Conservation (phyloP, 306 rosid genomes). For the Cucurbita moschata region DNA sequence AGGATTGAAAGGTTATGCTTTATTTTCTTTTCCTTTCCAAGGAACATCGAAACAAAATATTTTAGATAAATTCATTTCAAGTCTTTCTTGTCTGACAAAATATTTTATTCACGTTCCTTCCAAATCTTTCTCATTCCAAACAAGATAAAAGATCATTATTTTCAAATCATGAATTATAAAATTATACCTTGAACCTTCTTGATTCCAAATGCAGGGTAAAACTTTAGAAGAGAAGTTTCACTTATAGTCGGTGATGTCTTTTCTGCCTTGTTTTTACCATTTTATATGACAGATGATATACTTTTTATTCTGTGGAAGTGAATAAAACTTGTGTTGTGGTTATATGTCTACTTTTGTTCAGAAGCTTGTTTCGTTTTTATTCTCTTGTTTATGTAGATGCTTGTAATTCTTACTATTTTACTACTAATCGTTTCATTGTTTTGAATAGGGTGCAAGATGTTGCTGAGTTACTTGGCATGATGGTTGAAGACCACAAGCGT, state of each 20-base stretch:
- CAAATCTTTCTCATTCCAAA: neutral
- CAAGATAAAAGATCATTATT: neutral
- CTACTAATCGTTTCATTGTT: neutral
- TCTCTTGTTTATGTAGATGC: neutral
- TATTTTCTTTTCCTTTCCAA: no score
- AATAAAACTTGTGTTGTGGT: neutral
- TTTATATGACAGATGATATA: neutral
- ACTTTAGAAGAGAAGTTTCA: neutral
- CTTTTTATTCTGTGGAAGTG: neutral
- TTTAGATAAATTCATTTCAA: neutral
- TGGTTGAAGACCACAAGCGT: constrained; percentile 85
- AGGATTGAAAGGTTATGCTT: no score
- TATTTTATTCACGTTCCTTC: neutral
- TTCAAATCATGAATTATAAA: neutral
- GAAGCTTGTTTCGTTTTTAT: neutral
- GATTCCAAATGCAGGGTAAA: neutral
- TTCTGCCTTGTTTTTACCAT: neutral
- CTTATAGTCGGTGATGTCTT: neutral
- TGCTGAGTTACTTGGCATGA: constrained; percentile 96
- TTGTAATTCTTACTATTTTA: neutral
- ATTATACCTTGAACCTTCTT: neutral
- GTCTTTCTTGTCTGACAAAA: neutral
- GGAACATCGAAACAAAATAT: no score
- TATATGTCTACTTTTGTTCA: neutral
- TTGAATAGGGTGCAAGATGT: constrained; percentile 78